A percentile compares a stretch with the other conserved stretches of the same genome.
phyloP scores from a whole-genome alignment of 208 protist species.

The Leishmania guyanensis region DNA sequence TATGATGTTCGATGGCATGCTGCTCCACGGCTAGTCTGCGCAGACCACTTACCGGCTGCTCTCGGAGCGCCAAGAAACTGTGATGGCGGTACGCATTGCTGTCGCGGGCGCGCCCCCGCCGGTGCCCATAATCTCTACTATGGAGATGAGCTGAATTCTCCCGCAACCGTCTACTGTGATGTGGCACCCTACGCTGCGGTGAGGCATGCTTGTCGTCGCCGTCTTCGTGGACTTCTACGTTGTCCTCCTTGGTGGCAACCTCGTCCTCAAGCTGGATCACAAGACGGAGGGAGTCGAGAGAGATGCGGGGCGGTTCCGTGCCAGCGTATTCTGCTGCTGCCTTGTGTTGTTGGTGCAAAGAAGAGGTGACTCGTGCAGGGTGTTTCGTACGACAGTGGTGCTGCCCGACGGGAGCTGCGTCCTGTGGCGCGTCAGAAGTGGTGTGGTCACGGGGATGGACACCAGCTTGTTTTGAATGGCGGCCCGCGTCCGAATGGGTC shows the following conservation, averaged over 20 bases:
- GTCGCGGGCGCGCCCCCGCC: not conserved
- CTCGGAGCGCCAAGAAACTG: not conserved
- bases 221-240: not conserved
- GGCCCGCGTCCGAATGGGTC: not conserved
- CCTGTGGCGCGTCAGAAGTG: not conserved
- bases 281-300: slow-evolving; percentile 17
- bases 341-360: not conserved
- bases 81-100: not conserved
- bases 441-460: not conserved
- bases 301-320: not conserved
- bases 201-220: not conserved
- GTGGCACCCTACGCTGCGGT: not conserved
- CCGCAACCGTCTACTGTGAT: not conserved
- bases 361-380: not conserved
- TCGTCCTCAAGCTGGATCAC: slow-evolving; percentile 6
- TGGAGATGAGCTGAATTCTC: not conserved
- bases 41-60: not conserved
- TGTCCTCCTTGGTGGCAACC: not conserved
- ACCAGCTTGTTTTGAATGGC: not conserved
- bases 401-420: not conserved
- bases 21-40: not conserved
- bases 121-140: not conserved
- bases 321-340: not conserved
- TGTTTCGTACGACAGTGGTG: not conserved
- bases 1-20: not conserved